Conservation (phyloP, 73 alveolate genomes). For the Halteria grandinella region DNA sequence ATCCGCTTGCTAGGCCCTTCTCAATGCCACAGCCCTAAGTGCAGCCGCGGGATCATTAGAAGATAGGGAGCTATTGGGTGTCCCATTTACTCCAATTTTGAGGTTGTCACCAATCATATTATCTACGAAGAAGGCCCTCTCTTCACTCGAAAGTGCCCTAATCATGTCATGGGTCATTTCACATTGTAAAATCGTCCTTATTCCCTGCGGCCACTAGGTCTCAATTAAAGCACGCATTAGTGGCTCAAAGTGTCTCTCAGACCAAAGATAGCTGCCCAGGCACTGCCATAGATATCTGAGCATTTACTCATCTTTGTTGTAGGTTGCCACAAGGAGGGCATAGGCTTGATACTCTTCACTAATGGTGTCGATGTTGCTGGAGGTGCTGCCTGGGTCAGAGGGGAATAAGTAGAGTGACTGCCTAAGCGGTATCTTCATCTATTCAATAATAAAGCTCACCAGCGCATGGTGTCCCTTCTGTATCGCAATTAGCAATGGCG, state of each 20-base stretch:
- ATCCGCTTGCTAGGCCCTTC: no score
- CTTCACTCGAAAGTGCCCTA: conserved; percentile 11
- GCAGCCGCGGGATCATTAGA: no score
- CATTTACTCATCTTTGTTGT: conserved; percentile 50
- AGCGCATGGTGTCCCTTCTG: neutral
- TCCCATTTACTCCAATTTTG: no score
- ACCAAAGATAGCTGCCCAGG: conserved; percentile 43
- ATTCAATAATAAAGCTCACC: neutral
- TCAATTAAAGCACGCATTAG: conserved; percentile 34
- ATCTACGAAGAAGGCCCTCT: conserved; percentile 45
- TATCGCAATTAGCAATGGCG: neutral
- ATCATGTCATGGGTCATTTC: conserved; percentile 32
- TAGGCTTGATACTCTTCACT: conserved; percentile 47
- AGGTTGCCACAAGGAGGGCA: conserved; percentile 24
- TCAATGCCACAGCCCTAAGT: no score
- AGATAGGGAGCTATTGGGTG: no score
- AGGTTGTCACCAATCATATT: conserved; percentile 53
- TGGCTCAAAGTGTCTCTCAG: conserved; percentile 51
- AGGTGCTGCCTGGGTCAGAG: no score
- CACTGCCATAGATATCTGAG: conserved; percentile 40
- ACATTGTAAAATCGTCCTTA: conserved; percentile 22
- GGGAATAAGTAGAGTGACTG: neutral
- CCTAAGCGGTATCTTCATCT: neutral
- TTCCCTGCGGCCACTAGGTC: conserved; percentile 41
- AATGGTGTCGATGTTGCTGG: conserved; percentile 4